Evolutionary conservation across 2,329 filamentous ascomycete species (phyloP).

Genomic region (Colletotrichum kahawae): DNA sequence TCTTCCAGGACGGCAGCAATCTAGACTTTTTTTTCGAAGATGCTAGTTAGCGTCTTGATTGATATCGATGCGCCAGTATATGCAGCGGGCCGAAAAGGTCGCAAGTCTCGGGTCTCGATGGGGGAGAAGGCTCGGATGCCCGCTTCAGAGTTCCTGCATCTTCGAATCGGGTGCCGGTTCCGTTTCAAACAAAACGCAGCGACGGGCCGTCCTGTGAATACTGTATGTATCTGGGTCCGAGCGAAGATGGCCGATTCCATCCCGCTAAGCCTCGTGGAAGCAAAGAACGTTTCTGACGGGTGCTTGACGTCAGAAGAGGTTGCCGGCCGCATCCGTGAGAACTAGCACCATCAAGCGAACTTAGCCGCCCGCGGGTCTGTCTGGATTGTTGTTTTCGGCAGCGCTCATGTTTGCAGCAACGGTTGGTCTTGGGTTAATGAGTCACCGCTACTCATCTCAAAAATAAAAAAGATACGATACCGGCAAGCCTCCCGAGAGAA

Average conservation of each 20-base stretch:
- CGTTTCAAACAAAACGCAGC: background rate
- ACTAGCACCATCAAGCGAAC: background rate
- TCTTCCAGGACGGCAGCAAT: background rate
- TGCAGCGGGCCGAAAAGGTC: background rate
- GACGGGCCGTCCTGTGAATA: background rate
- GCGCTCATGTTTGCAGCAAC: background rate
- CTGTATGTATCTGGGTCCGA: background rate
- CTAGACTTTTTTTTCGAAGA: background rate
- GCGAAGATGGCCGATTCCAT: background rate
- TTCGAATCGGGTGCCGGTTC: background rate
- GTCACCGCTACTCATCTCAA: background rate
- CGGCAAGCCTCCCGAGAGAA: background rate
- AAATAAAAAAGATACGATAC: background rate
- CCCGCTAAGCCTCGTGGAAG: conserved; percentile 1
- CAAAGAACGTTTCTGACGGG: background rate
- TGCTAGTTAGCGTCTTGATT: no score
- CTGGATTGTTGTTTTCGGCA: background rate
- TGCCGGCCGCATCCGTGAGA: background rate
- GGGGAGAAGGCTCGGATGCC: background rate
- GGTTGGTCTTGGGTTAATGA: background rate
- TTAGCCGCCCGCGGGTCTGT: background rate
- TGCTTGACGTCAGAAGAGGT: background rate
- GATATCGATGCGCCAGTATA: background rate
- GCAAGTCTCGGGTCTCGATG: background rate
- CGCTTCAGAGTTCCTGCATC: background rate